These are phyloP conservation scores for Gyromitra esculenta DNA, from an alignment of 2,329 filamentous ascomycete genomes.

Conservation along the genomic window DNA sequence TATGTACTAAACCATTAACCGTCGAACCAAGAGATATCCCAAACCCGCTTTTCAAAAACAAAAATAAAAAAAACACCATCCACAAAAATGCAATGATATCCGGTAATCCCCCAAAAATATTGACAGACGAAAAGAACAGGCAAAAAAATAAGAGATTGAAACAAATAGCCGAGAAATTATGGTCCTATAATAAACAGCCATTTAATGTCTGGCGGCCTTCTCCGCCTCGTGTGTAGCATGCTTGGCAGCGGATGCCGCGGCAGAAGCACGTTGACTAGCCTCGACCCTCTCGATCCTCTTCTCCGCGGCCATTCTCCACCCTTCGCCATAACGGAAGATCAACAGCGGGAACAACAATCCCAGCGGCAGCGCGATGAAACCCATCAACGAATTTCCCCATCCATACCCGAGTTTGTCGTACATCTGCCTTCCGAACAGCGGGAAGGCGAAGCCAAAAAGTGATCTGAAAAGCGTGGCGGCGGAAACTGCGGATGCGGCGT, in stretches of 20 bases:
- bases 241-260: conserved; percentile 23
- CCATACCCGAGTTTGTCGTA: conserved; percentile 64
- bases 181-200: neutral
- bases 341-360: conserved; percentile 65
- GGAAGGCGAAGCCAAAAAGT: conserved; percentile 69
- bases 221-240: conserved; percentile 33
- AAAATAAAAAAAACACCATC: conserved; percentile 19
- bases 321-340: conserved; percentile 58
- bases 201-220: conserved; percentile 33
- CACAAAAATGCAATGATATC: conserved; percentile 17
- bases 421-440: conserved; percentile 68
- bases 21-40: conserved; percentile 7
- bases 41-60: conserved; percentile 23
- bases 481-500: conserved; percentile 65
- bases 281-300: conserved; percentile 52
- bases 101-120: conserved; percentile 32
- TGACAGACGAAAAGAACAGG: conserved; percentile 20
- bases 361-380: conserved; percentile 66
- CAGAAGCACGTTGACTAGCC: conserved; percentile 38
- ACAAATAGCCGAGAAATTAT: neutral
- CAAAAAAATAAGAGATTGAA: conserved; percentile 6
- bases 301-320: conserved; percentile 50
- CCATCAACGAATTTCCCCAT: conserved; percentile 65
- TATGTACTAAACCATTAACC: conserved; percentile 8
- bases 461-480: conserved; percentile 68